Evolutionary conservation across 331 rosid genomes (phyloP), one percentile per base, ranked within the genome.

Genomic region (Rosa hybrid): DNA sequence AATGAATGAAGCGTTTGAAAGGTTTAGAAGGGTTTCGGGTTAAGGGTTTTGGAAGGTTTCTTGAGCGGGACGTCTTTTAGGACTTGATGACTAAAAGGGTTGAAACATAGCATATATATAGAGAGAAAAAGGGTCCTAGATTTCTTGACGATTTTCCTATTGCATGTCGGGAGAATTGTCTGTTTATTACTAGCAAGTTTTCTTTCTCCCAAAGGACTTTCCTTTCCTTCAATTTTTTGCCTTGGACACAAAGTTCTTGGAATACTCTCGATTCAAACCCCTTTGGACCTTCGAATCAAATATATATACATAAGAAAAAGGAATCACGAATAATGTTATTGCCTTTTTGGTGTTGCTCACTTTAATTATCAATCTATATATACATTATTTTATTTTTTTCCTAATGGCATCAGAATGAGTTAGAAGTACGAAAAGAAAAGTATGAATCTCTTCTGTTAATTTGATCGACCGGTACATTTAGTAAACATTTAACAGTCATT

Each of bases 51-150:
- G 54, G 7, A 45, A 45, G 12, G 21, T 64, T 60, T 41, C 68
- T 74, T 74, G 68, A 34, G 78, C 13, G 11, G 53, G 68, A 39
- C 14, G 68, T 74, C 68, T 73, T 4, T 2, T 73, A 20, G 13
- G 46, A 73, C 1, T 53, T 72, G 60, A 38, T 72, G 76, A 48
- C 42, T 51, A 4, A 25, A 46, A 7, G n/a, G 39, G 23, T 21
- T 21, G 21, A 48, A 25, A 71, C 59, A 46, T 4, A 25, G 12
- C 5, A 74, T 39, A 54, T 74, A 38, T 73, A 53, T 38, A 74
- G 77, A 23, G 44, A 63, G 69, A 16, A 13, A 6, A 67, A 7
- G 23, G 12, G 45, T 39, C n/a, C 4, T 8, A 67, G 71, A 38
- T 13, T 38, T 67, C 69, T 27, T 63, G n/a, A 42, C 7, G 23